Conservation (phyloP, 2,329 filamentous ascomycete species). For the Colletotrichum euphorbiae region DNA sequence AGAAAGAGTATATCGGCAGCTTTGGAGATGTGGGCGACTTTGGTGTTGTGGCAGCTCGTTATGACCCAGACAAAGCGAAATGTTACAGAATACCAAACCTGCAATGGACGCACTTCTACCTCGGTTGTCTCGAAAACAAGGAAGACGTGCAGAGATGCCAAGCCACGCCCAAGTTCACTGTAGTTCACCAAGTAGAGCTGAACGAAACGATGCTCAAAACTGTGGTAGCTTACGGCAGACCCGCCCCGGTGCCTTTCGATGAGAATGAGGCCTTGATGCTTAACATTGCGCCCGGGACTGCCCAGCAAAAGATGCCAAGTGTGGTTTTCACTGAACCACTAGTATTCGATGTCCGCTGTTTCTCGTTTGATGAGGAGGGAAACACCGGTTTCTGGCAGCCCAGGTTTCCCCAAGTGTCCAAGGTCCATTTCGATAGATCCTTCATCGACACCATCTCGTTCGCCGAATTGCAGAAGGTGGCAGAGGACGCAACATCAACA, state of each 20-base stretch:
- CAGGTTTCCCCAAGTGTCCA: conserved; percentile 80
- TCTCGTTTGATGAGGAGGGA: conserved; percentile 79
- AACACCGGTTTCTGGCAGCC: conserved; percentile 79
- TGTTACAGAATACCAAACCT: conserved; percentile 65
- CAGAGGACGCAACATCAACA: conserved; percentile 64
- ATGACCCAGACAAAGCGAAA: conserved; percentile 72
- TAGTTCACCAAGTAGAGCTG: conserved; percentile 74
- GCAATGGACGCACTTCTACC: conserved; percentile 83
- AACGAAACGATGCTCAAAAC: conserved; percentile 62
- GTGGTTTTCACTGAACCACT: conserved; percentile 76
- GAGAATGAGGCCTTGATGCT: conserved; percentile 58
- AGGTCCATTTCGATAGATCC: conserved; percentile 81
- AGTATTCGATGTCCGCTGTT: conserved; percentile 84
- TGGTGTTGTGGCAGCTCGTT: conserved; percentile 80
- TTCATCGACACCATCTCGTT: conserved; percentile 77
- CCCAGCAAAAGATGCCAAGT: conserved; percentile 56
- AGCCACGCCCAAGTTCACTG: conserved; percentile 69
- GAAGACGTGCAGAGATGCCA: conserved; percentile 64
- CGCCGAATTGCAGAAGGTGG: conserved; percentile 75
- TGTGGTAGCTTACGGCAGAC: conserved; percentile 62
- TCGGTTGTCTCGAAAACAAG: conserved; percentile 81
- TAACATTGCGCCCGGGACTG: conserved; percentile 58
- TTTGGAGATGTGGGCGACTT: conserved; percentile 89
- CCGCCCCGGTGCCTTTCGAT: conserved; percentile 51
- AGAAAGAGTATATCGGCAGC: conserved; percentile 83